Base-by-base conservation (phyloP, 768 basidiomycete species). In the Nidularia pulvinata region DNA sequence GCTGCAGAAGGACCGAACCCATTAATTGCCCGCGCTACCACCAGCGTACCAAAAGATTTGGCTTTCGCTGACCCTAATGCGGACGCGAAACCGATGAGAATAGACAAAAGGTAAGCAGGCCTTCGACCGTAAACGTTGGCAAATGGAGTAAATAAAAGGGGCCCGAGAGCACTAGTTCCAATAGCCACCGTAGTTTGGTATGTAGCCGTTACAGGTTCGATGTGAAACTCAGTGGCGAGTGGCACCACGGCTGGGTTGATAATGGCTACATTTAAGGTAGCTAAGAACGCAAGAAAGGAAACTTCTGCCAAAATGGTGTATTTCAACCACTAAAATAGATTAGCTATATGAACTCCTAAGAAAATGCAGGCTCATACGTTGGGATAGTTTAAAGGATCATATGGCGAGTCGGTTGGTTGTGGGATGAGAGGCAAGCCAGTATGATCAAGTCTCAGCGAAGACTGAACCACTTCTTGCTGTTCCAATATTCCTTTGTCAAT, bases 361-460 rank as follows among this genome's bases (percentile, higher is more conserved):
- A 55, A 46, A 25, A 52, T 45, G 34, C 14, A 34, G 16, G 16
- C 10, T 39, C 50, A 54, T 55, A 70, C 69, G 50, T 63, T 68
- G 22, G 74, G 74, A 50, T 75, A 77, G 53, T 75, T 76, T 51
- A 77, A 62, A 32, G 75, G 76, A 58, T 78, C 76, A 34, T 61
- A 64, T 13, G 68, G 67, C 14, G 68, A 70, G 37, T 58, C 56
- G 2, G 73, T 67, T 13, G 76, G 76, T 46, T 79, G 76, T 33
- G 78, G 76, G 37, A 73, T 63, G 48, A 79, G 69, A 14, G 75
- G 69, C 11, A 77, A 67, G n/a, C 74, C 73, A 33, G 57, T 58
- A 13, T 59, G 59, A 55, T 74, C 75, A 45, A 19, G 19, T 19
- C 19, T 19, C 19, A 19, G 19, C 19, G 19, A 19, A 19, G 19